phyloP scores from a whole-genome alignment of 1,139 yeast genomes.

The Sugiyamaella novakii region DNA sequence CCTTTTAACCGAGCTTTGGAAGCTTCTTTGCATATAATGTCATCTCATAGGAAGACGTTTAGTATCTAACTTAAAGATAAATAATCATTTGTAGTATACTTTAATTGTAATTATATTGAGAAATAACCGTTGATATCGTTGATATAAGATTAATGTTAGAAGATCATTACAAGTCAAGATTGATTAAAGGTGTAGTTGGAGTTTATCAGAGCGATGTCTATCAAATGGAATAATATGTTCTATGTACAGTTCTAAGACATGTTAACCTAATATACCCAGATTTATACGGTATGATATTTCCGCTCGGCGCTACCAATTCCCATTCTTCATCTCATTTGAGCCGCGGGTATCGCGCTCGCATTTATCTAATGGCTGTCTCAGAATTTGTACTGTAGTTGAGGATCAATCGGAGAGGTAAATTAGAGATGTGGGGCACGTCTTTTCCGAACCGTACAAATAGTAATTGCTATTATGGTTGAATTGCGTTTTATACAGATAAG shows the following conservation, averaged over 20 bases:
- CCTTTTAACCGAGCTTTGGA: not conserved
- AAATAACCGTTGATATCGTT: constrained; percentile 2
- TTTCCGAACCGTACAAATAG: too few species aligned
- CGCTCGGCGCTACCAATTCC: not conserved
- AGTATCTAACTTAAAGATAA: too few species aligned
- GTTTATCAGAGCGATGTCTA: too few species aligned
- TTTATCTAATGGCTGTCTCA: too few species aligned
- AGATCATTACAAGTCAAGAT: constrained; percentile 3
- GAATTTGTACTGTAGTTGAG: too few species aligned
- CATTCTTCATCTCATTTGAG: not conserved
- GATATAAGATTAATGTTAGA: constrained; percentile 11
- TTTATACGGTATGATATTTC: not conserved
- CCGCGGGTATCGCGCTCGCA: too few species aligned
- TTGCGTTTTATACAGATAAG: not conserved
- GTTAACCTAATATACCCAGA: not conserved
- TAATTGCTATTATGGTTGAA: too few species aligned
- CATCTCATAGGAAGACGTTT: too few species aligned
- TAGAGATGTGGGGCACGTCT: too few species aligned
- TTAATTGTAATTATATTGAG: too few species aligned
- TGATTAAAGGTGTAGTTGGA: not conserved
- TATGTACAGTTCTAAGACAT: not conserved
- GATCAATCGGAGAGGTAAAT: not conserved
- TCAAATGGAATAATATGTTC: too few species aligned
- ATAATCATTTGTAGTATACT: too few species aligned
- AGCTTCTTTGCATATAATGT: constrained; percentile 3